Conservation (phyloP, 345 rosid genomes). For the Syzygium grande region DNA sequence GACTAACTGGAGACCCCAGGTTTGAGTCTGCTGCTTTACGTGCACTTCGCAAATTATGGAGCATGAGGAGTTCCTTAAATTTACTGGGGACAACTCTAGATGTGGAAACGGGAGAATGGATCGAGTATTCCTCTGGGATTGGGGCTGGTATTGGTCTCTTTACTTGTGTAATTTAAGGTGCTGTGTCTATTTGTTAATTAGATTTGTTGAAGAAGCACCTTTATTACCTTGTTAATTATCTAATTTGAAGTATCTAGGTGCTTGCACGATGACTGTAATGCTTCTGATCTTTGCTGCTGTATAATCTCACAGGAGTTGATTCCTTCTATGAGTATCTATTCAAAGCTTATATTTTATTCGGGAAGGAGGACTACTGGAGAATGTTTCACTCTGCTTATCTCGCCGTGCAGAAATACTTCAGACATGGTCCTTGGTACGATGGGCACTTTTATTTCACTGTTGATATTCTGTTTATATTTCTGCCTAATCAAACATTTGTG, state of each 20-base stretch:
- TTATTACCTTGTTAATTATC: not conserved
- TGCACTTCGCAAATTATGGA: conserved; percentile 88
- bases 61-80: conserved; percentile 90
- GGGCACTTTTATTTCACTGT: not conserved
- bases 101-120: conserved; percentile 80
- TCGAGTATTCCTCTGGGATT: conserved; percentile 84
- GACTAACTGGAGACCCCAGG: conserved; percentile 77
- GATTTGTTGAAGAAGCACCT: not conserved
- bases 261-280: conserved; percentile 3
- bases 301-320: conserved; percentile 68
- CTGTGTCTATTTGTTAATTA: not conserved
- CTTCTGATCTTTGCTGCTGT: conserved; percentile 17
- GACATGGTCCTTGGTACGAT: conserved; percentile 88
- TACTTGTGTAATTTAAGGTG: not conserved
- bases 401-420: conserved; percentile 87
- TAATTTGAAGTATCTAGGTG: not conserved
- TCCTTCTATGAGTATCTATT: conserved; percentile 91
- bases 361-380: conserved; percentile 94
- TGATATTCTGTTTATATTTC: not conserved
- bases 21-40: conserved; percentile 84
- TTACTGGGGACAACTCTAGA: conserved; percentile 84
- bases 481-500: not conserved
- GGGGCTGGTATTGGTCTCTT: conserved; percentile 71
- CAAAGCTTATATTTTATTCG: conserved; percentile 91
- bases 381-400: conserved; percentile 94